phyloP scores from a whole-genome alignment of 1,284 basidiomycete genomes.

The Heterobasidion parviporum region DNA sequence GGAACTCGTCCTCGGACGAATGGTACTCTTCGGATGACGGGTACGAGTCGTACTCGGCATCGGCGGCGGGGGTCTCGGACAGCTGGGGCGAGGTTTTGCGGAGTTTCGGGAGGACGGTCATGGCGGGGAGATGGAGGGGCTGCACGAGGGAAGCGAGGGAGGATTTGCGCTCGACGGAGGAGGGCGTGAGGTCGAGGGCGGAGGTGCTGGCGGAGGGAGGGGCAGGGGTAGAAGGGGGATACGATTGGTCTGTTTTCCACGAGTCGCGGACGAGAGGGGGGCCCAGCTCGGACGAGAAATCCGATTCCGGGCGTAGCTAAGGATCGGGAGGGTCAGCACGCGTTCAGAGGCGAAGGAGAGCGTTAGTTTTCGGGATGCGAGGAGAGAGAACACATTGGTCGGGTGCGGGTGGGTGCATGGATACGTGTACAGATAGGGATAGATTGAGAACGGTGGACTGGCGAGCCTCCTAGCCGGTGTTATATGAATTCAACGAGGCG shows the following conservation, averaged over 20 bases:
- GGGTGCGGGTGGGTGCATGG: no score
- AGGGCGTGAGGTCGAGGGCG: neutral
- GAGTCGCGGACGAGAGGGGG: conserved; percentile 63
- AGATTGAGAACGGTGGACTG: no score
- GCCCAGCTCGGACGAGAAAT: conserved; percentile 63
- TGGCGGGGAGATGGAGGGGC: neutral
- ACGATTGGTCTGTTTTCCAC: conserved; percentile 43
- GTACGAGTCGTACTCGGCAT: neutral
- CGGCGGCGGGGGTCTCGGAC: neutral
- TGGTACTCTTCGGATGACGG: neutral
- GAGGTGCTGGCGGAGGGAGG: conserved; percentile 4
- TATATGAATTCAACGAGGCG: no score
- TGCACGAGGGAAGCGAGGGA: neutral
- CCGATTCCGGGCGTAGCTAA: conserved; percentile 61
- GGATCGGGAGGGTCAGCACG: neutral
- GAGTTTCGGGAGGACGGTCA: neutral
- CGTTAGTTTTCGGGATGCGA: conserved; percentile 1
- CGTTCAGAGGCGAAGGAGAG: neutral
- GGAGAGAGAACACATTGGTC: no score
- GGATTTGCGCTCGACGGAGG: neutral
- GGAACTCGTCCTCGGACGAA: conserved; percentile 8
- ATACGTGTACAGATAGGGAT: no score
- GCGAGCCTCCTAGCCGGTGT: no score
- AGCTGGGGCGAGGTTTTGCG: neutral
- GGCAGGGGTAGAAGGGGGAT: conserved; percentile 10